Base-by-base conservation (phyloP, 2,329 filamentous ascomycete species). In the Arachnomyces sp. region DNA sequence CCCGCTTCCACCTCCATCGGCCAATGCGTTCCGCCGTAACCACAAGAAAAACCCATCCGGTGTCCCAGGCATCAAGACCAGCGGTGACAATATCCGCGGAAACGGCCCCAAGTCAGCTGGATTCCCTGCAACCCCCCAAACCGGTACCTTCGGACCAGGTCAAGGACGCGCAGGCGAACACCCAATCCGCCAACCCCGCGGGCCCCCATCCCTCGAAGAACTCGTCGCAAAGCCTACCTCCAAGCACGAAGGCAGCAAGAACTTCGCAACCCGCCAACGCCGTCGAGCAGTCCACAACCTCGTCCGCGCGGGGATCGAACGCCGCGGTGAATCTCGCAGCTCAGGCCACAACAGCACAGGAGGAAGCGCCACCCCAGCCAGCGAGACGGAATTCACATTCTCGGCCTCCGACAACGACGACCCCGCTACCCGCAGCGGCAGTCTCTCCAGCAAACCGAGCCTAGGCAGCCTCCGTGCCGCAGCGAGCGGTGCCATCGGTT, bases 91-190 rank as follows among this genome's bases (percentile, higher is more conserved):
- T 38, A 74, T 63, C 29, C 57, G 71, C 72, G 30, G 34, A 36
- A 79, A 74, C 60, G 76, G 77, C 30, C 85, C 86, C 42, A 92
- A 88, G 70, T 84, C 85, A 29, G 77, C 84, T 31, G 77, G 78
- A 29, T 84, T 94, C 60, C 87, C 90, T 4, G 71, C 79, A 29
- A 90, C 87, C 5, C 88, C 87, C 2, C 67, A 82, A 63, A 88
- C 81, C 29, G 88, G 88, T 46, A 83, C 81, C 5, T 96, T 96
- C 57, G 92, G 88, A 34, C 92, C 92, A 42, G 92, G 92, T 39
- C 89, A 95, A 61, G 85, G 74, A 43, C 87, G 92, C 59, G 88
- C 88, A 56, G 92, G 92, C 51, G 92, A 96, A 66, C 92, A 98
- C 59, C 92, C 92, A 7, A 69, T 86, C 38, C 88, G 92, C 43